Conservation (phyloP, 306 rosid genomes). For the Astragalus glycyphyllos region DNA sequence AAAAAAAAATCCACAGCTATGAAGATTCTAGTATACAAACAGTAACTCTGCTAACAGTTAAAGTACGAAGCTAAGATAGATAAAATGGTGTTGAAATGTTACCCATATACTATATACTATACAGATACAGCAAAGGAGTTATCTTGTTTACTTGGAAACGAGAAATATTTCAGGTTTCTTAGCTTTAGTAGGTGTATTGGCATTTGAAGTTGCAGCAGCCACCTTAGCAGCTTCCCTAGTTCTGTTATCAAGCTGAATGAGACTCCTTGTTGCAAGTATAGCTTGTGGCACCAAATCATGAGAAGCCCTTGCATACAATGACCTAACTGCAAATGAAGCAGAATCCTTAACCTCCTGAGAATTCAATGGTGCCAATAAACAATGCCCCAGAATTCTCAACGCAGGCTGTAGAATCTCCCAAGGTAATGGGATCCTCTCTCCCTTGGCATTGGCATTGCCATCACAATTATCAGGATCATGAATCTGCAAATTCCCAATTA, state of each 20-base stretch:
- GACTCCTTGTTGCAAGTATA: conserved; percentile 86
- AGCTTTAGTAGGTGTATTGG: conserved; percentile 81
- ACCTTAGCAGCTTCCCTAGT: conserved; percentile 52
- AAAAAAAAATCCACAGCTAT: conserved; percentile 8
- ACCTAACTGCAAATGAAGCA: conserved; percentile 68
- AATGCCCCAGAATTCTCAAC: conserved; percentile 85
- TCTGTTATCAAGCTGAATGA: conserved; percentile 86
- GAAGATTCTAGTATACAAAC: conserved; percentile 48
- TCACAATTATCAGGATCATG: conserved; percentile 40
- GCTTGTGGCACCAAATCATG: conserved; percentile 95
- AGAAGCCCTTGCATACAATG: conserved; percentile 78
- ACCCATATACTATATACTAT: conserved; percentile 45
- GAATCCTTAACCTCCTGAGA: conserved; percentile 77
- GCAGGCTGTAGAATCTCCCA: conserved; percentile 97
- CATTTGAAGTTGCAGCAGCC: conserved; percentile 54
- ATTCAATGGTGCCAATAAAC: conserved; percentile 83
- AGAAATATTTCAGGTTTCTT: conserved; percentile 88
- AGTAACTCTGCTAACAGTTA: conserved; percentile 50
- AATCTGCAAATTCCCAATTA: conserved; percentile 56
- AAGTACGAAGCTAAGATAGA: conserved; percentile 46
- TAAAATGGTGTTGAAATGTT: conserved; percentile 45
- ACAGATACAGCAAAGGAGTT: conserved; percentile 51
- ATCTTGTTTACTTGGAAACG: conserved; percentile 81
- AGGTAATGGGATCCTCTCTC: conserved; percentile 77
- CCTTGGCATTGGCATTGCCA: conserved; percentile 39